Conservation (phyloP, 2,329 filamentous ascomycete genomes). For the Anthostomella pinea region DNA sequence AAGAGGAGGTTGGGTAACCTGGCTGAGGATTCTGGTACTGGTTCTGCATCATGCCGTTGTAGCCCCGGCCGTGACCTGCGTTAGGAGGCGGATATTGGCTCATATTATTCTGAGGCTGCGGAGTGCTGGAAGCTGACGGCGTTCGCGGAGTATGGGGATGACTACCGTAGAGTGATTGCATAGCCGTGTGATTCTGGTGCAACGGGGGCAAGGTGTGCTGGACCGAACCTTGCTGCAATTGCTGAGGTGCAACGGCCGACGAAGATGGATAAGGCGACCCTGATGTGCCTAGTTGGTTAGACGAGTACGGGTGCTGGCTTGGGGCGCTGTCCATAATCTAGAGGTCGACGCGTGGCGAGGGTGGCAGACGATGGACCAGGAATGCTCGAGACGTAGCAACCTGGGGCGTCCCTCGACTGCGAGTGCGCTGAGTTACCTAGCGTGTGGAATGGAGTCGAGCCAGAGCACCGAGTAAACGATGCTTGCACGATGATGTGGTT, state of each 20-base stretch:
- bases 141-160: constrained; percentile 62
- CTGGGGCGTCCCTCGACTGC: constrained; percentile 19
- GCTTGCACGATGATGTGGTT: constrained; percentile 9
- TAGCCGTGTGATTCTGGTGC: constrained; percentile 44
- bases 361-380: constrained; percentile 21
- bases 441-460: constrained; percentile 7
- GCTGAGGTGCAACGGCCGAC: constrained; percentile 50
- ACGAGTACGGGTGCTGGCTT: constrained; percentile 43
- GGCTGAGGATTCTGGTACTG: constrained; percentile 52
- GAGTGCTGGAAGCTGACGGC: constrained; percentile 61
- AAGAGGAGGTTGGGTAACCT: constrained; percentile 53
- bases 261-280: constrained; percentile 51
- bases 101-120: constrained; percentile 53
- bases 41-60: constrained; percentile 55
- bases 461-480: constrained; percentile 11
- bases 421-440: constrained; percentile 1
- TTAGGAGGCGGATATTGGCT: constrained; percentile 34
- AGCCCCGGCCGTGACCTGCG: constrained; percentile 39
- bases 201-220: constrained; percentile 57
- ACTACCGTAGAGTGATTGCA: constrained; percentile 55
- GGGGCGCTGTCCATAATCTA: constrained; percentile 52
- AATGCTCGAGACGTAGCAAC: constrained; percentile 24
- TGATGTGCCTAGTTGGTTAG: constrained; percentile 55
- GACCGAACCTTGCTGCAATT: constrained; percentile 45
- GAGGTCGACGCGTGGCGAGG: constrained; percentile 24